Evolutionary conservation across 192 early-diverging fungal genomes (phyloP), one percentile per base, ranked within the genome.

Genomic region (Rhizophagus clarus): DNA sequence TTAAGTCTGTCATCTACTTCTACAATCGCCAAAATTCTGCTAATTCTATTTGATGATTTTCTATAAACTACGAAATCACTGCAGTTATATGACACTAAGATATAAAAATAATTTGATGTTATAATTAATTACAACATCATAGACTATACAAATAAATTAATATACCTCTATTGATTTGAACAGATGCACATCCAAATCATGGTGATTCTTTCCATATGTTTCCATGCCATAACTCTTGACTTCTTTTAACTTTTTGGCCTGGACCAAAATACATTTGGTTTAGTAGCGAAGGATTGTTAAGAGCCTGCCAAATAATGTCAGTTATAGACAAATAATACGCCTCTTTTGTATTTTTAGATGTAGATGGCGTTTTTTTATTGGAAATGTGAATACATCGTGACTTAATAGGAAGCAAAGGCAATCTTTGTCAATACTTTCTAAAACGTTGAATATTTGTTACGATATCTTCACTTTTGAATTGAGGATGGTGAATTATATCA

Each of bases 181-280:
- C 17, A 71, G 32, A 71, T 1, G 26, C n/a, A 22, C 2, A n/a
- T 42, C 32, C 17, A 20, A 71, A 71, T 42, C 32, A 15, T 71
- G 69, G 69, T 42, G 69, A 71, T 45, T 71, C 32, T 32, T 71
- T 71, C 69, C 32, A 71, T n/a, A 71, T 17, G 20, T 71, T 45
- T 22, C 34, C 69, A 71, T 71, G 69, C 34, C 37, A 71, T n/a
- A 71, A 71, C 42, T 71, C 32, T 31, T 10, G 2, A 34, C 10
- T 71, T 71, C n/a, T 37, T 34, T 22, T 17, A 4, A 42, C 42
- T 7, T 7, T 32, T 42, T 42, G 34, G 0, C 32, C 69, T 42
- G 17, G 14, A 71, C 34, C 69, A 71, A 71, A 71, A 32, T 71
- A 71, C 69, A 71, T 34, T 34, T 9, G 24, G 17, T 3, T 4